Conservation (phyloP, 768 basidiomycete species). For the Crassisporium funariophilum region DNA sequence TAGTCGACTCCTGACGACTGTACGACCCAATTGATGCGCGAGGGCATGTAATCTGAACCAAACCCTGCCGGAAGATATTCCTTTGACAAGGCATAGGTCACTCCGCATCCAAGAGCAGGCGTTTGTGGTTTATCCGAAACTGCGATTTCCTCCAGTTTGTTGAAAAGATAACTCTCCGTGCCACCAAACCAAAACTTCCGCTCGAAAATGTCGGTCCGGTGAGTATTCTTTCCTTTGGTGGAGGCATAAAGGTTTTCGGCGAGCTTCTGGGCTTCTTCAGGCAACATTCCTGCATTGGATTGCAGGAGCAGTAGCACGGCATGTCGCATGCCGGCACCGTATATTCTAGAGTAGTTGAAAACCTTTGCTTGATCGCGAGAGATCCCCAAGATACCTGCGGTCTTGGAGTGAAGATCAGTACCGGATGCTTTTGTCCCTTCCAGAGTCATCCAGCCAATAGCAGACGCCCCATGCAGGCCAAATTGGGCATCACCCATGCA, state of each 20-base stretch:
- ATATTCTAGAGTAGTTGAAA: conserved; percentile 98
- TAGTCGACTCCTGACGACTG: conserved; percentile 99
- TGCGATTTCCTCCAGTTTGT: conserved; percentile 95
- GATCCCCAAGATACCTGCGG: conserved; percentile 89
- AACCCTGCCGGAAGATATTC: conserved; percentile 81
- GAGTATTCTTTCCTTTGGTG: conserved; percentile 91
- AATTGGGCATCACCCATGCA: conserved; percentile 99
- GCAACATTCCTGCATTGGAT: conserved; percentile 76
- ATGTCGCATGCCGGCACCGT: conserved; percentile 97
- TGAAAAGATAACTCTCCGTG: conserved; percentile 95
- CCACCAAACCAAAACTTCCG: conserved; percentile 97
- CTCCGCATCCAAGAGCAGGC: conserved; percentile 91
- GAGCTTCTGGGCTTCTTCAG: conserved; percentile 74
- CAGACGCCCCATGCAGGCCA: conserved; percentile 93
- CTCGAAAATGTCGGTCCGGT: conserved; percentile 70
- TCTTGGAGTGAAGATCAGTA: conserved; percentile 96
- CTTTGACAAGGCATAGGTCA: conserved; percentile 92
- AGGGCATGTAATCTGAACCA: conserved; percentile 89
- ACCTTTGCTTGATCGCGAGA: conserved; percentile 95
- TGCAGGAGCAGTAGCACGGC: conserved; percentile 87
- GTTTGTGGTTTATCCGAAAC: conserved; percentile 84
- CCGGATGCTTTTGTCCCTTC: conserved; percentile 95
- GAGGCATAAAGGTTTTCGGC: conserved; percentile 87
- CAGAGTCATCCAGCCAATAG: conserved; percentile 99
- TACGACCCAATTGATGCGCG: conserved; percentile 98